Evolutionary conservation across 23 red algal species (phyloP).

Genomic region (Gracilaria domingensis): DNA sequence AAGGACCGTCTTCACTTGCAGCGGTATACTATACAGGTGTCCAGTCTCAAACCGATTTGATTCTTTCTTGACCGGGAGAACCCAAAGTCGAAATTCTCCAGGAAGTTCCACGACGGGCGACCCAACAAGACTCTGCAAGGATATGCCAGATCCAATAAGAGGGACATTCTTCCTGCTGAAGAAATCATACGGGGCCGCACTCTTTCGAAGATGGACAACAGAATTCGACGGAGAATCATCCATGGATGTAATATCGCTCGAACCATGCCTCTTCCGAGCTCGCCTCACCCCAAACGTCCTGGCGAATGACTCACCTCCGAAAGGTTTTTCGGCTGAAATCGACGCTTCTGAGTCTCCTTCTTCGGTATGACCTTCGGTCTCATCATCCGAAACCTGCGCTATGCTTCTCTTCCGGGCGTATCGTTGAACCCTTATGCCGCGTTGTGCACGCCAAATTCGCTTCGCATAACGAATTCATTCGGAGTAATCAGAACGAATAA

Average conservation of each 20-base stretch:
- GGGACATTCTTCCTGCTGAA: conserved; percentile 42
- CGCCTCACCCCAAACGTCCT: conserved; percentile 24
- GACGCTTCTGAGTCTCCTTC: background rate
- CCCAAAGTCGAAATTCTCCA: conserved; percentile 75
- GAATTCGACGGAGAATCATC: conserved; percentile 62
- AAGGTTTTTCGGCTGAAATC: background rate
- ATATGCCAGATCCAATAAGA: conserved; percentile 57
- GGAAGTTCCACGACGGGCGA: conserved; percentile 35
- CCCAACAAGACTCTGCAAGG: conserved; percentile 65
- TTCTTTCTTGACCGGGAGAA: conserved; percentile 62
- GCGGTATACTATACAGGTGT: conserved; percentile 56
- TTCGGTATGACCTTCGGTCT: conserved; percentile 14
- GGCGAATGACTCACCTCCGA: conserved; percentile 56
- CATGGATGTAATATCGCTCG: background rate
- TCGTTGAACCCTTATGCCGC: conserved; percentile 46
- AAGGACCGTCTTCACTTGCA: conserved; percentile 65
- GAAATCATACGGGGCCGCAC: conserved; percentile 22
- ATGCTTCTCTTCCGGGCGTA: conserved; percentile 45
- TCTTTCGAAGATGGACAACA: conserved; percentile 31
- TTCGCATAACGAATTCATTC: conserved; percentile 75
- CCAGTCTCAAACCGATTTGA: conserved; percentile 31
- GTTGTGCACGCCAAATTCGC: conserved; percentile 73
- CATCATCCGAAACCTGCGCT: background rate
- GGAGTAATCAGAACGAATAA: conserved; percentile 57
- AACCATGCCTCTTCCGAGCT: conserved; percentile 13